These are phyloP conservation scores for Didymella pinodella DNA, from an alignment of 2,329 filamentous ascomycete species.

Conservation along the genomic window DNA sequence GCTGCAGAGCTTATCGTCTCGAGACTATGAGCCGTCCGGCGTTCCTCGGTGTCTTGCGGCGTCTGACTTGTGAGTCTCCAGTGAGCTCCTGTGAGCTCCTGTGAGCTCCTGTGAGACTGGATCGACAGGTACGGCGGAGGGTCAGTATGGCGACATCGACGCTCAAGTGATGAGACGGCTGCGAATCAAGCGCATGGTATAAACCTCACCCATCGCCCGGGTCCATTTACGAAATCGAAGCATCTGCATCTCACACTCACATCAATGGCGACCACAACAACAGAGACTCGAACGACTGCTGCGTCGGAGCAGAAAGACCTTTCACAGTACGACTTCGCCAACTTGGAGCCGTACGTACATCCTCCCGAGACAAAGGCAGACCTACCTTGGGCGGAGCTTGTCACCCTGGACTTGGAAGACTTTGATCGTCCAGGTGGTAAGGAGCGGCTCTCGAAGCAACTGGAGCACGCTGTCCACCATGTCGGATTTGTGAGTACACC, in stretches of 20 bases:
- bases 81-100: neutral
- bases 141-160: slow-evolving; percentile 11
- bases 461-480: slow-evolving; percentile 62
- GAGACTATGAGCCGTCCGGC: neutral
- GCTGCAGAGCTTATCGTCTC: neutral
- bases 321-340: slow-evolving; percentile 44
- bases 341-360: slow-evolving; percentile 52
- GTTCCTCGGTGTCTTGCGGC: neutral
- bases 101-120: neutral
- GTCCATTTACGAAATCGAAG: too few relatives aligned
- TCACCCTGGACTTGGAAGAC: slow-evolving; percentile 64
- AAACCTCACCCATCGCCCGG: neutral
- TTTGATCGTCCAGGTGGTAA: slow-evolving; percentile 65
- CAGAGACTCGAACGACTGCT: slow-evolving; percentile 19
- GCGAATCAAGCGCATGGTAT: neutral
- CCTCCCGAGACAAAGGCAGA: slow-evolving; percentile 59
- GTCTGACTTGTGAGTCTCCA: neutral
- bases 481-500: slow-evolving; percentile 51
- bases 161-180: neutral
- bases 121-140: neutral
- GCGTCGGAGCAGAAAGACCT: slow-evolving; percentile 19
- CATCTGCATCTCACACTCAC: neutral
- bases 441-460: slow-evolving; percentile 61
- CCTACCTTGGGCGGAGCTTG: slow-evolving; percentile 63
- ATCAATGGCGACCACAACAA: slow-evolving; percentile 34